Evolutionary conservation across 805 yeast genomes (phyloP), one percentile per base, ranked within the genome.

Genomic region (Saccharomycopsis sp.): DNA sequence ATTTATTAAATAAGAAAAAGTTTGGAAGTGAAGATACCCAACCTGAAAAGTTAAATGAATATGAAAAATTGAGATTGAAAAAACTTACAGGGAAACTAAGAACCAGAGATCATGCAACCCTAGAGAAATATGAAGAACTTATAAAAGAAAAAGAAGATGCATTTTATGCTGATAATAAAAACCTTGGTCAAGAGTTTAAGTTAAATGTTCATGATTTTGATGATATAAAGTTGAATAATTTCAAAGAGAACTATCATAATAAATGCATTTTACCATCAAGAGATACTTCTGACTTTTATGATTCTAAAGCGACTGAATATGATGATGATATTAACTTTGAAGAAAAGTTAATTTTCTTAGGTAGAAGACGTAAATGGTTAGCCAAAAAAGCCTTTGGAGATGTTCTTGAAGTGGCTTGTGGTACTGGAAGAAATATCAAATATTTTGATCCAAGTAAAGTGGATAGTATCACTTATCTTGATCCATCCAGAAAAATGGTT

Each of bases 321-420:
- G 98, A 89, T 56, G 65, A 67, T 29, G 88, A 77, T 42, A 82
- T 89, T 48, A 76, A 80, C 51, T 42, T 62, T 64, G 62, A 77
- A 66, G 71, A 67, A 49, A 59, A 54, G 40, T 52, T 62, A 50
- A 61, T 68, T 34, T 50, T 62, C 31, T 58, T 68, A 64, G 69
- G 79, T 42, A 68, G 66, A 52, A 69, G 82, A 60, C 69, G 96
- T 52, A 76, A 76, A 51, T 79, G 92, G 83, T 58, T 82, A 34
- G 82, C 83, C 87, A 71, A 66, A 28, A 82, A 81, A 46, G 71
- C 79, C 37, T 63, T 66, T 43, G 98, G 98, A 18, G 96, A 92
- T 55, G 96, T 87, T 2, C 63, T 92, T 42, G 98, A 92, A 59
- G 92, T 89, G 9, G 80, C 96, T 0, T 84, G 94, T 55, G 98